Evolutionary conservation across 495 filamentous ascomycete species (phyloP).

Genomic region (Tuber indicum): DNA sequence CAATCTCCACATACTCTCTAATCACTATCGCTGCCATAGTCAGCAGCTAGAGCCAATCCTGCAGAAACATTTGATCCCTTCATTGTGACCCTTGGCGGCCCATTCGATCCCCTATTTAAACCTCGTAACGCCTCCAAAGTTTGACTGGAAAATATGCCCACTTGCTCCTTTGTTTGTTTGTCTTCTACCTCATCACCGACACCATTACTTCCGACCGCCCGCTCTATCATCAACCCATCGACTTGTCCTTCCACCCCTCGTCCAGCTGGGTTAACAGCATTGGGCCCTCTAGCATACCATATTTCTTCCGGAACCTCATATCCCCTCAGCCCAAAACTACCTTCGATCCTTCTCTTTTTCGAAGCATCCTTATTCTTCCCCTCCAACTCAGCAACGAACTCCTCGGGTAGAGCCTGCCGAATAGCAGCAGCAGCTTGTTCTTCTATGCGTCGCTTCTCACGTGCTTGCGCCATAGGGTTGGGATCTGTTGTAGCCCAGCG

Average conservation of each 20-base stretch:
- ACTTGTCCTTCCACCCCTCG: constrained; percentile 49
- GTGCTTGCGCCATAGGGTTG: constrained; percentile 88
- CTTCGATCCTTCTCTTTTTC: constrained; percentile 84
- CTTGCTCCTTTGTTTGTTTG: constrained; percentile 43
- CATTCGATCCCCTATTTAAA: constrained; percentile 42
- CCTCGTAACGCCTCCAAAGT: constrained; percentile 67
- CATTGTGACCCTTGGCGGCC: constrained; percentile 44
- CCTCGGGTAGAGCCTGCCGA: constrained; percentile 77
- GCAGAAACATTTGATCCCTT: constrained; percentile 47
- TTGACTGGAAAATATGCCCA: constrained; percentile 72
- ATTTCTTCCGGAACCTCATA: constrained; percentile 95
- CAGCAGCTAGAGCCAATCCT: constrained; percentile 72
- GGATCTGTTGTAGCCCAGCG: constrained; percentile 96
- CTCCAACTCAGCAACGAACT: constrained; percentile 90
- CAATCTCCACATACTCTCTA: constrained; percentile 15
- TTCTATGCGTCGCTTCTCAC: constrained; percentile 82
- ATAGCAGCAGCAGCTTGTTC: constrained; percentile 98
- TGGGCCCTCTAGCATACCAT: constrained; percentile 68
- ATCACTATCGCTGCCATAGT: constrained; percentile 88
- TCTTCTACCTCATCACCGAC: constrained; percentile 39
- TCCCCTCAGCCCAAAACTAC: constrained; percentile 77
- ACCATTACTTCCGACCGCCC: constrained; percentile 42
- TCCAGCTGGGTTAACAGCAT: constrained; percentile 55
- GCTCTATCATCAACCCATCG: constrained; percentile 51
- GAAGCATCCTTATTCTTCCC: constrained; percentile 77